A percentile compares a stretch with the other conserved stretches of the same genome.
Conservation (phyloP, 1,284 basidiomycete species). For the Amylostereum chailletii region DNA sequence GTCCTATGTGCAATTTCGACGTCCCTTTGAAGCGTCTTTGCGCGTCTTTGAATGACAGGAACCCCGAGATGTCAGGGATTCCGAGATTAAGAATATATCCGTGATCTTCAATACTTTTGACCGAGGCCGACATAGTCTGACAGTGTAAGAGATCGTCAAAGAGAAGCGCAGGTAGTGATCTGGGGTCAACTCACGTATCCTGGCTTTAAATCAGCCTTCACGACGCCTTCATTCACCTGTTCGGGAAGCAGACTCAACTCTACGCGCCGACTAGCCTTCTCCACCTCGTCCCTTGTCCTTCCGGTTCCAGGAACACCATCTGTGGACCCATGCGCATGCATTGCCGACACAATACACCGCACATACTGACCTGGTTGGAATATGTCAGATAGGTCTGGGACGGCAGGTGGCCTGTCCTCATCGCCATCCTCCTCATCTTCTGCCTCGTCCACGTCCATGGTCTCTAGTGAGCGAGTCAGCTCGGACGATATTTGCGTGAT, state of each 20-base stretch:
- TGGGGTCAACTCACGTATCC: conserved; percentile 53
- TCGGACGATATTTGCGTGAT: conserved; percentile 90
- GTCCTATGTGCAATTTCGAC: conserved; percentile 53
- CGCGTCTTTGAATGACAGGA: conserved; percentile 67
- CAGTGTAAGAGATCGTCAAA: conserved; percentile 8
- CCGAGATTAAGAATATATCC: conserved; percentile 91
- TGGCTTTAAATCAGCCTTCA: conserved; percentile 66
- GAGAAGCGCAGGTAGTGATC: not conserved
- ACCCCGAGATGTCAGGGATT: conserved; percentile 66
- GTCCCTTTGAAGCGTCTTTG: conserved; percentile 30
- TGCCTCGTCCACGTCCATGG: conserved; percentile 47
- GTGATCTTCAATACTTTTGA: conserved; percentile 90
- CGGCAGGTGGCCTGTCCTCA: conserved; percentile 18
- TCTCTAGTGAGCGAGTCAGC: conserved; percentile 67
- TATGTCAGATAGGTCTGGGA: conserved; percentile 49
- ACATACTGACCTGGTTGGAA: conserved; percentile 82
- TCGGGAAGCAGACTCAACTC: conserved; percentile 84
- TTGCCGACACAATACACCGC: conserved; percentile 65
- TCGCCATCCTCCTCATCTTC: conserved; percentile 29
- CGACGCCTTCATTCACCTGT: conserved; percentile 79
- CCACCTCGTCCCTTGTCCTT: conserved; percentile 55
- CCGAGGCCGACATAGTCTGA: conserved; percentile 67
- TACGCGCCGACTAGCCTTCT: conserved; percentile 68
- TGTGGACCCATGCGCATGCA: conserved; percentile 55
- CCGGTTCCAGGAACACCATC: conserved; percentile 42